phyloP scores from a whole-genome alignment of 768 basidiomycete genomes.

The Kwoniella botswanensis region DNA sequence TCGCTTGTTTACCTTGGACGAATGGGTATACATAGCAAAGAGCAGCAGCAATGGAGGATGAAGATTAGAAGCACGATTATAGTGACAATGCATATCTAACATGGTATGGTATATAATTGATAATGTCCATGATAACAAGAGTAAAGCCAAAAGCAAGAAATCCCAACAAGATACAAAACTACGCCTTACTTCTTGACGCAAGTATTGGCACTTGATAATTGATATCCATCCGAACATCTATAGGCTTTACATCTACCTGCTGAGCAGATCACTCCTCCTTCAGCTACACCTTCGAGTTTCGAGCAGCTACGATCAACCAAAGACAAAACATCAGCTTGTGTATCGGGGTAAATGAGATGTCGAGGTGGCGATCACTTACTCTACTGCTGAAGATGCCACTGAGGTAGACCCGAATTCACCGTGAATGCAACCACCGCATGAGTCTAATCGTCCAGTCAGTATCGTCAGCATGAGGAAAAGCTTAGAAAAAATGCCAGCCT shows the following conservation, averaged over 20 bases:
- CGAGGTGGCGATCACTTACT: conserved; percentile 7
- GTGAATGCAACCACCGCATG: conserved; percentile 27
- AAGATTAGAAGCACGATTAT: background rate
- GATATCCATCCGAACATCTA: conserved; percentile 22
- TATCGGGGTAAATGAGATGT: background rate
- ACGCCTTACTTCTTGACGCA: conserved; percentile 15
- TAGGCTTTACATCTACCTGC: conserved; percentile 23
- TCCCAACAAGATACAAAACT: background rate
- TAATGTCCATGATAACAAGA: background rate
- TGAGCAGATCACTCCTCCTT: conserved; percentile 22
- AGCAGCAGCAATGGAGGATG: background rate
- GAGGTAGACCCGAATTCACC: conserved; percentile 20
- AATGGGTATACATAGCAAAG: background rate
- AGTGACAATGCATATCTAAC: background rate
- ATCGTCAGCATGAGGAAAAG: no score
- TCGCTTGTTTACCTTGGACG: no score
- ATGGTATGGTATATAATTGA: background rate
- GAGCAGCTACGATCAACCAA: conserved; percentile 15
- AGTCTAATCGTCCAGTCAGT: conserved; percentile 2
- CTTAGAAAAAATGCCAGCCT: no score
- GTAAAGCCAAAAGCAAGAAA: background rate
- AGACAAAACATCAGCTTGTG: background rate
- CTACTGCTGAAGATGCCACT: conserved; percentile 12
- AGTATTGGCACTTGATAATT: conserved; percentile 9
- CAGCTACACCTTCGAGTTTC: conserved; percentile 18